phyloP scores from a whole-genome alignment of 306 rosid genomes.

The Trifolium pratense region DNA sequence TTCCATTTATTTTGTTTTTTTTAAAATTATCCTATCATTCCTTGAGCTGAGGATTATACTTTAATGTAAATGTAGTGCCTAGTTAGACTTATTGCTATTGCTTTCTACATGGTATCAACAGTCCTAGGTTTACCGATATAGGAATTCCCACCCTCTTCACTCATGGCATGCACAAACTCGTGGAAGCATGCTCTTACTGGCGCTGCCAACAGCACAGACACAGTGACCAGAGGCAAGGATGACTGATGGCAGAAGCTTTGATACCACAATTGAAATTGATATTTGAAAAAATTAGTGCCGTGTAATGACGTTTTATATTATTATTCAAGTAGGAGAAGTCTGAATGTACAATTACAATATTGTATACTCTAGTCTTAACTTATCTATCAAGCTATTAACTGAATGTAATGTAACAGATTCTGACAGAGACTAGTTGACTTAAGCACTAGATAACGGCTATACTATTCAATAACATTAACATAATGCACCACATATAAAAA shows the following conservation, averaged over 20 bases:
- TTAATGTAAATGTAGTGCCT: neutral
- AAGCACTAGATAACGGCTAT: neutral
- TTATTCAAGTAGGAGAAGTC: neutral
- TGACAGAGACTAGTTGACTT: neutral
- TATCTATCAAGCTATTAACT: neutral
- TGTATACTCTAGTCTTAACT: neutral
- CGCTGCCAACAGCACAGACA: neutral
- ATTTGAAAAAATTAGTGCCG: neutral
- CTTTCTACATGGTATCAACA: neutral
- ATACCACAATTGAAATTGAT: neutral
- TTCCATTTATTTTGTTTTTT: neutral
- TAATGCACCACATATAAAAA: neutral
- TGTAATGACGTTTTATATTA: neutral
- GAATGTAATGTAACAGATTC: neutral
- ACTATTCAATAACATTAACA: constrained; percentile 19
- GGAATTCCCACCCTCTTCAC: neutral
- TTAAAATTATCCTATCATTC: neutral
- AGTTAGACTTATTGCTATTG: too few species aligned
- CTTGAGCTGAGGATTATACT: neutral
- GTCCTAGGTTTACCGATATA: neutral
- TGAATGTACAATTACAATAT: neutral
- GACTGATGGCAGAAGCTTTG: neutral
- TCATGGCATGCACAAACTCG: neutral
- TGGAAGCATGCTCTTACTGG: neutral
- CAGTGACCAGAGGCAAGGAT: neutral